These are phyloP conservation scores for Trichoderma afroharzianum DNA, from an alignment of 2,329 filamentous ascomycete species.

Conservation along the genomic window DNA sequence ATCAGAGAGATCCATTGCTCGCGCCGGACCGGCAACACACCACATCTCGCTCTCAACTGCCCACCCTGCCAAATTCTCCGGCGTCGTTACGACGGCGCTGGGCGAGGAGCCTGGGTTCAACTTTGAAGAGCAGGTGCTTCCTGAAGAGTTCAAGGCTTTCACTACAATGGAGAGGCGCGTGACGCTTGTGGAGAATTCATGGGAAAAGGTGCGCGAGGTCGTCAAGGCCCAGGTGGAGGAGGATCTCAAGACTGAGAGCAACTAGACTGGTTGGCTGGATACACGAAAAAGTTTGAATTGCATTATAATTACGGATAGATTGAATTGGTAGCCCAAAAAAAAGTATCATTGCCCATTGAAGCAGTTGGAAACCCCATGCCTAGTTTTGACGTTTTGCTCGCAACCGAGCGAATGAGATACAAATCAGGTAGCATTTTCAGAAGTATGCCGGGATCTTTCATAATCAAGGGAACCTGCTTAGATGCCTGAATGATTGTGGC, in stretches of 20 bases:
- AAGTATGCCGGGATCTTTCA: background rate
- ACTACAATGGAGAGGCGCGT: constrained; percentile 74
- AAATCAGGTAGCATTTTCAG: background rate
- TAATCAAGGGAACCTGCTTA: background rate
- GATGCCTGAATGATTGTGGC: background rate
- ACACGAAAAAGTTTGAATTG: background rate
- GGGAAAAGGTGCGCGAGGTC: constrained; percentile 71
- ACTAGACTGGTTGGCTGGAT: background rate
- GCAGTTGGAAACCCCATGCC: background rate
- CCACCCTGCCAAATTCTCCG: constrained; percentile 91
- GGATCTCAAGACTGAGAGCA: constrained; percentile 10
- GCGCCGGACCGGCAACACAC: constrained; percentile 47
- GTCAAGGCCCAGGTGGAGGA: constrained; percentile 66
- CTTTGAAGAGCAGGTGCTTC: constrained; percentile 69
- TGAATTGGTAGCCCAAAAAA: background rate
- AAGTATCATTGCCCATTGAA: background rate
- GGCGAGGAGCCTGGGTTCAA: constrained; percentile 66
- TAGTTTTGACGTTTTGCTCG: background rate
- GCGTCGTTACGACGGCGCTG: constrained; percentile 77
- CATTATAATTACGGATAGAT: background rate
- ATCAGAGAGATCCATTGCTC: constrained; percentile 63
- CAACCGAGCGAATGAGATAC: background rate
- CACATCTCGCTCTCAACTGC: constrained; percentile 89
- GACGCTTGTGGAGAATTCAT: constrained; percentile 64
- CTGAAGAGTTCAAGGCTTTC: constrained; percentile 76